Percentiles rank a stretch among this genome's conserved stretches.
These are phyloP conservation scores for Mycena latifolia DNA, from an alignment of 768 basidiomycete genomes.

Conservation along the genomic window DNA sequence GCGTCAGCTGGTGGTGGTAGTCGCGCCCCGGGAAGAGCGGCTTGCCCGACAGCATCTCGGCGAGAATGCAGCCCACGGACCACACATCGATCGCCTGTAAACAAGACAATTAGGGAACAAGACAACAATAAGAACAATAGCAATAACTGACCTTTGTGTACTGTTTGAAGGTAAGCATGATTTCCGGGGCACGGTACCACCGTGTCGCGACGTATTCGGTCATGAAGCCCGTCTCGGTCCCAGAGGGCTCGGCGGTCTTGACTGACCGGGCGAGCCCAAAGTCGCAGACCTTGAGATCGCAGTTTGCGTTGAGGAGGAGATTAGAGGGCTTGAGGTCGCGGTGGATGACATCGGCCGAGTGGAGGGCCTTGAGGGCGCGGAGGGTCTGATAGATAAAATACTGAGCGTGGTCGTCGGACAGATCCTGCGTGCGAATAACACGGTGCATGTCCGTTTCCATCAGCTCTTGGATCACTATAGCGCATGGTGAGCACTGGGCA, in stretches of 20 bases:
- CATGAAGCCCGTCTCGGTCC: conserved; percentile 91
- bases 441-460: conserved; percentile 99
- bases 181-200: conserved; percentile 99
- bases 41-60: conserved; percentile 98
- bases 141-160: conserved; percentile 75
- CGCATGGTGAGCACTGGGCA: conserved; percentile 30
- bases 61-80: conserved; percentile 90
- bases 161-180: conserved; percentile 99
- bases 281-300: conserved; percentile 95
- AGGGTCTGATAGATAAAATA: conserved; percentile 96
- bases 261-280: conserved; percentile 96
- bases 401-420: conserved; percentile 95
- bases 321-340: conserved; percentile 98
- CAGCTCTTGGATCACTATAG: conserved; percentile 86
- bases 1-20: conserved; percentile 95
- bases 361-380: conserved; percentile 94
- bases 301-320: conserved; percentile 96
- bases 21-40: conserved; percentile 97
- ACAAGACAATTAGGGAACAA: conserved; percentile 1
- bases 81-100: conserved; percentile 85
- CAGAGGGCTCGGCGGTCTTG: conserved; percentile 86
- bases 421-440: conserved; percentile 94
- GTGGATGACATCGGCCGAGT: conserved; percentile 96
- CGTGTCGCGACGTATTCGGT: conserved; percentile 98
- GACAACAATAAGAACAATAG: conserved; percentile 24